A percentile compares a stretch with the other conserved stretches of the same genome.
phyloP scores from a whole-genome alignment of 495 filamentous ascomycete species.

The Penicilliopsis zonata region DNA sequence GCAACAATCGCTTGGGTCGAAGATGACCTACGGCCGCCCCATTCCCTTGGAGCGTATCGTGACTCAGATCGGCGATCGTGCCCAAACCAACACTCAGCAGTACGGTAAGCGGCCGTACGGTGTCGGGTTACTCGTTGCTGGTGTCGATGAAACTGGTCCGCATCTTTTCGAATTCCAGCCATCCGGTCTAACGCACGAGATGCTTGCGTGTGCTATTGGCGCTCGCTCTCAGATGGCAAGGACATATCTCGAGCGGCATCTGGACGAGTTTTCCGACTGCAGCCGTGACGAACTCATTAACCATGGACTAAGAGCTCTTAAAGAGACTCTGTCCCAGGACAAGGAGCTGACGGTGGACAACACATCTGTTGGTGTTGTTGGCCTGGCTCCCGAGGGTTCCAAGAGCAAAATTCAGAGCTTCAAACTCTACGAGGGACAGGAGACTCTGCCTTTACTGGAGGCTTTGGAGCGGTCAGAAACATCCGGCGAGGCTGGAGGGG shows the following conservation, averaged over 20 bases:
- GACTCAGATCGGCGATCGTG: conserved; percentile 83
- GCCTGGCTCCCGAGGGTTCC: conserved; percentile 40
- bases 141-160: conserved; percentile 83
- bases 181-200: conserved; percentile 90
- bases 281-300: conserved; percentile 73
- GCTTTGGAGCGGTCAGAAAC: conserved; percentile 55
- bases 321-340: conserved; percentile 92
- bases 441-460: conserved; percentile 57
- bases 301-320: conserved; percentile 83
- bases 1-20: conserved; percentile 89
- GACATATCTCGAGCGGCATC: conserved; percentile 87
- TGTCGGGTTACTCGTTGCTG: conserved; percentile 85
- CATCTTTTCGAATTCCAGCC: conserved; percentile 99
- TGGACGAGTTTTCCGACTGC: conserved; percentile 64
- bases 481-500: conserved; percentile 49
- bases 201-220: conserved; percentile 89
- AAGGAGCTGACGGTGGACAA: conserved; percentile 96
- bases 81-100: conserved; percentile 94
- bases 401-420: conserved; percentile 60
- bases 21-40: conserved; percentile 87
- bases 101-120: conserved; percentile 96
- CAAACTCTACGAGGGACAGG: conserved; percentile 82
- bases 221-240: conserved; percentile 93
- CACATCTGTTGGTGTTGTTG: conserved; percentile 79
- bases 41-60: conserved; percentile 84